Base-by-base conservation (phyloP, 345 rosid genomes). In the Eucalyptus polybractea region DNA sequence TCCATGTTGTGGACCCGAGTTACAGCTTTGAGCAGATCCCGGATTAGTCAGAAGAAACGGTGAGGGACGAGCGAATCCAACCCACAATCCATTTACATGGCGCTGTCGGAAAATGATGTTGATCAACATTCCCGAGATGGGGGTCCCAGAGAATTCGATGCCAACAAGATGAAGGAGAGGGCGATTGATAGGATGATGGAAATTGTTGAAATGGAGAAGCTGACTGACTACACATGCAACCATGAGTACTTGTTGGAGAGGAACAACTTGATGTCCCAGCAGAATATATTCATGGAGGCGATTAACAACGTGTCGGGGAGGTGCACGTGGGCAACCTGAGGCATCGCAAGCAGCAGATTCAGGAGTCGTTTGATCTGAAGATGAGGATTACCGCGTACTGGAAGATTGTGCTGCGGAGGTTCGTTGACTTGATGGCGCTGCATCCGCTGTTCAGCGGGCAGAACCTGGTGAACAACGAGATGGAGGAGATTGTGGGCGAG, bases 331-430 rank as follows among this genome's bases (percentile, higher is more conserved):
- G 3, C 4, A 21, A 86, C 56, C 87, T 89, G 15, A 29, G 50
- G 80, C n/a, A 11, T 19, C 21, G 72, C 22, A 21, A 7, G 42
- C 42, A 24, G 7, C 24, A 14, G 80, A 50, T 90, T 33, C 50
- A 29, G 25, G 58, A 87, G 50, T 91, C 93, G 6, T 93, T 88
- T 6, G 93, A 91, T 87, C 24, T 91, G 62, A 91, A 88, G 60
- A 90, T 90, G 92, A 89, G 93, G 62, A 85, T 91, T 89, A 7
- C 31, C 31, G 89, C 91, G 11, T 90, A 91, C 76, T 91, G 93
- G 93, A 91, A 89, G 90, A 40, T 89, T 15, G 93, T 91, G 16
- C 45, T 88, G 65, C 87, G 87, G 89, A 90, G 93, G 90, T 45
- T 91, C 60, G 91, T 91, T 5, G 94, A 91, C 62, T 49, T 69